Percentiles rank a stretch among this genome's conserved stretches.
phyloP scores from a whole-genome alignment of 2,329 filamentous ascomycete genomes.

The Tolypocladium nubicola region DNA sequence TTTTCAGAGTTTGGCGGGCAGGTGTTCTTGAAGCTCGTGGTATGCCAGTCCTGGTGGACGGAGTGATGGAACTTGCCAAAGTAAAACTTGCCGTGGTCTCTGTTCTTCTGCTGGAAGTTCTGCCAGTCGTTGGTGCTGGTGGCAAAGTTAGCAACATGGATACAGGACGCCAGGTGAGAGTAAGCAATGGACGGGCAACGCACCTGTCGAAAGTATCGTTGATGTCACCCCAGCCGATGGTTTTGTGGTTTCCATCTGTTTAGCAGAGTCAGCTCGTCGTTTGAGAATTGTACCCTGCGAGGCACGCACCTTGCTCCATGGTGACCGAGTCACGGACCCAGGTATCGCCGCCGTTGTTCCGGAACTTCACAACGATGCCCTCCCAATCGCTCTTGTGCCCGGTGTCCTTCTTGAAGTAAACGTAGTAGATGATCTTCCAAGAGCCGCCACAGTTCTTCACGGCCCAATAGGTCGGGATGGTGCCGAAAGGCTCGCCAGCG shows the following conservation, averaged over 20 bases:
- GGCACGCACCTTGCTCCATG: background rate
- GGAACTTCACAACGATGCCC: background rate
- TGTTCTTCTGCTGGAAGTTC: background rate
- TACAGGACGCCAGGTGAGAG: background rate
- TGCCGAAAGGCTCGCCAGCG: background rate
- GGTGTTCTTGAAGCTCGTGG: background rate
- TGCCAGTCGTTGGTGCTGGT: background rate
- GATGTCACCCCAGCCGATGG: background rate
- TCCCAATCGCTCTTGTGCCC: background rate
- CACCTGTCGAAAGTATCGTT: background rate
- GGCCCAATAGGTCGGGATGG: background rate
- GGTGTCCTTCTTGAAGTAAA: background rate
- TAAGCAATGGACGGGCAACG: background rate
- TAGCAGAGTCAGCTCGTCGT: background rate
- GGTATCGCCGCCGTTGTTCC: background rate
- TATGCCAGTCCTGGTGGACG: background rate
- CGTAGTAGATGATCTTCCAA: background rate
- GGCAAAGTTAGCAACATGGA: background rate
- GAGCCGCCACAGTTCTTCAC: background rate
- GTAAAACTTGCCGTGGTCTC: background rate
- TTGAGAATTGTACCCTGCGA: background rate
- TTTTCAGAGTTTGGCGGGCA: background rate
- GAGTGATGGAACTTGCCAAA: background rate
- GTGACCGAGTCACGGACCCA: background rate
- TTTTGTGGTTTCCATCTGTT: background rate